Evolutionary conservation across 1,139 yeast genomes (phyloP).

Genomic region (Pichia sp.): DNA sequence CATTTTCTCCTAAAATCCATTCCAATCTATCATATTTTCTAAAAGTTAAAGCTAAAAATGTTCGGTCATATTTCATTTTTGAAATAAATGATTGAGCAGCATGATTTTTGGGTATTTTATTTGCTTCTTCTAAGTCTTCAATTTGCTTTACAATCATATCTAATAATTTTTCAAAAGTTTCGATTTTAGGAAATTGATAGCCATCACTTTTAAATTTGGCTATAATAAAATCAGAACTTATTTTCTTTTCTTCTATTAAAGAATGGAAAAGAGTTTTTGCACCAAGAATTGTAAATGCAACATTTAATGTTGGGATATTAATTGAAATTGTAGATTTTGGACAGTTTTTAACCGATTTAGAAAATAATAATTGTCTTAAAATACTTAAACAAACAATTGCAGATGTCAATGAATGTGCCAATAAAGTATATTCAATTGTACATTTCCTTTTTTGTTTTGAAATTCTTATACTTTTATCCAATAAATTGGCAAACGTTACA

Average conservation of each 20-base stretch:
- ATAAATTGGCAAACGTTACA: slow-evolving; percentile 52
- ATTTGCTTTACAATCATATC: slow-evolving; percentile 12
- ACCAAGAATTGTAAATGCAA: slow-evolving; percentile 38
- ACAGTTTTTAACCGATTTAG: not conserved
- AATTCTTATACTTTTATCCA: slow-evolving; percentile 61
- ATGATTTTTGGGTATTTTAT: slow-evolving; percentile 9
- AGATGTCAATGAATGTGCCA: slow-evolving; percentile 45
- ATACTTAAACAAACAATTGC: slow-evolving; percentile 62
- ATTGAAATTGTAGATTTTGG: slow-evolving; percentile 29
- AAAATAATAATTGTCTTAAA: slow-evolving; percentile 40
- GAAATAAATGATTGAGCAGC: slow-evolving; percentile 23
- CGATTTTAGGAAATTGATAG: slow-evolving; percentile 32
- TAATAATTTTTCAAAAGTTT: slow-evolving; percentile 34
- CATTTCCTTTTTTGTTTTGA: slow-evolving; percentile 29
- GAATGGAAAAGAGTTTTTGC: slow-evolving; percentile 10
- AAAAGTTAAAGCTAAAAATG: slow-evolving; percentile 42
- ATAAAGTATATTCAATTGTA: slow-evolving; percentile 42
- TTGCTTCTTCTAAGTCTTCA: not conserved
- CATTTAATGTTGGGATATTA: slow-evolving; percentile 46
- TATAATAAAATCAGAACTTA: not conserved
- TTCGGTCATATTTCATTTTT: slow-evolving; percentile 22
- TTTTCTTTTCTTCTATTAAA: not conserved
- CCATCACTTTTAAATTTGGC: slow-evolving; percentile 30
- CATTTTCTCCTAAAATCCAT: slow-evolving; percentile 58
- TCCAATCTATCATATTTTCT: slow-evolving; percentile 68